These are phyloP conservation scores for Davidsoniella neocaledoniae DNA, from an alignment of 2,329 filamentous ascomycete species.

Conservation along the genomic window DNA sequence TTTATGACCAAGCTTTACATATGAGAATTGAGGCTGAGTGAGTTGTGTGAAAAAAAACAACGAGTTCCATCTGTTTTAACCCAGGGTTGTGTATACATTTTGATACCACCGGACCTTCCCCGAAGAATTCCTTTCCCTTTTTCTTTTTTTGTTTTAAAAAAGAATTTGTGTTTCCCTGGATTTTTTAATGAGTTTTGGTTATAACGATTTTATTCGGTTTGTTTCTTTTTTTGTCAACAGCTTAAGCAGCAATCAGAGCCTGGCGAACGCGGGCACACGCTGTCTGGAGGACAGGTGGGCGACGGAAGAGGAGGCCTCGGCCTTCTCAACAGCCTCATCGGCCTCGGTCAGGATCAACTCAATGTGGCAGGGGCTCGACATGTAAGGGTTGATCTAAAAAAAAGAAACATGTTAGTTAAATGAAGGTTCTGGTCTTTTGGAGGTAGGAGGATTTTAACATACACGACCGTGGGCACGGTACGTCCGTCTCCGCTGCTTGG, in stretches of 20 bases:
- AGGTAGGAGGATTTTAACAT: constrained; percentile 32
- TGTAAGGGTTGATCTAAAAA: constrained; percentile 94
- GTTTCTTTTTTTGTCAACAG: constrained; percentile 6
- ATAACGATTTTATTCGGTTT: constrained; percentile 16
- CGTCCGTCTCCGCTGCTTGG: constrained; percentile 96
- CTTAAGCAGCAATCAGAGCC: constrained; percentile 49
- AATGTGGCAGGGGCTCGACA: constrained; percentile 99
- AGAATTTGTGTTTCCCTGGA: constrained; percentile 16
- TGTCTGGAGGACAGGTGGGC: constrained; percentile 75
- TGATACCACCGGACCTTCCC: constrained; percentile 6
- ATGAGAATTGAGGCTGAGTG: neutral
- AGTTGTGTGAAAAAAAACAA: constrained; percentile 7
- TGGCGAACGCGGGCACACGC: constrained; percentile 51
- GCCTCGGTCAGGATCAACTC: constrained; percentile 98
- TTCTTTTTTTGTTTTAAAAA: constrained; percentile 7
- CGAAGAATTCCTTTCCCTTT: neutral
- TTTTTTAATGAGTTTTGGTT: constrained; percentile 19
- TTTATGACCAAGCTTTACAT: neutral
- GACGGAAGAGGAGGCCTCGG: constrained; percentile 59
- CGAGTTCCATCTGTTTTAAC: constrained; percentile 12
- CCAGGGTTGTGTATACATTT: constrained; percentile 6
- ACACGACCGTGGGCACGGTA: constrained; percentile 99
- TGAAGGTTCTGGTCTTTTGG: neutral
- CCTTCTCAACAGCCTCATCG: constrained; percentile 91
- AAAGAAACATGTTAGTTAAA: neutral